Percentiles rank a stretch among this genome's conserved stretches.
phyloP scores from a whole-genome alignment of 768 basidiomycete genomes.

The Heimioporus sp. region DNA sequence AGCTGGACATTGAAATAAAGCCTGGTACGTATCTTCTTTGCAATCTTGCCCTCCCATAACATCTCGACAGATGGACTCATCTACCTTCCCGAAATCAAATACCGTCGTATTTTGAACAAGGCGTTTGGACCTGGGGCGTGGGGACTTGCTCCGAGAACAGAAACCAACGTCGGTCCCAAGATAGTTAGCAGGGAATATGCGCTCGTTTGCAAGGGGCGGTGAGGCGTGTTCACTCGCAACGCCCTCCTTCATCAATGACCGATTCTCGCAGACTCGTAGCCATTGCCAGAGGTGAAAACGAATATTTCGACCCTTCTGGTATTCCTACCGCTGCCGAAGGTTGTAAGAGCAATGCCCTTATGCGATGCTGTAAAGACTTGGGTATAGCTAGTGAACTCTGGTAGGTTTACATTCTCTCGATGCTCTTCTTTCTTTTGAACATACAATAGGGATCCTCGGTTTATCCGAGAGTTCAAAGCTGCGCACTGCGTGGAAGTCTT shows the following conservation, averaged over 20 bases:
- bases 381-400: constrained; percentile 96
- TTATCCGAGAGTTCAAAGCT: constrained; percentile 90
- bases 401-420: constrained; percentile 40
- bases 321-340: constrained; percentile 93
- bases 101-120: constrained; percentile 84
- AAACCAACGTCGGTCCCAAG: constrained; percentile 85
- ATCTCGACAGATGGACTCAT: constrained; percentile 73
- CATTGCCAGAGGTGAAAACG: constrained; percentile 92
- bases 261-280: constrained; percentile 65
- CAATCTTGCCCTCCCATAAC: not conserved
- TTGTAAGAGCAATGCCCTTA: constrained; percentile 94
- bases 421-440: not conserved
- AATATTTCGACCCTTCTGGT: constrained; percentile 90
- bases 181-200: constrained; percentile 94
- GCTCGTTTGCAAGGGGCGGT: constrained; percentile 90
- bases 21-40: constrained; percentile 57
- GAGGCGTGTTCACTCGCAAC: constrained; percentile 16
- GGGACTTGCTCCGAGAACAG: constrained; percentile 92
- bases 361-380: constrained; percentile 97
- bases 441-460: constrained; percentile 81
- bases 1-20: constrained; percentile 87
- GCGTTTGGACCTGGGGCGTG: constrained; percentile 97
- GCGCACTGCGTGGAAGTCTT: constrained; percentile 84
- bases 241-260: not conserved
- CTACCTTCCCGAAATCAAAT: constrained; percentile 97